A percentile compares a stretch with the other conserved stretches of the same genome.
Conservation (phyloP, 345 rosid genomes). For the Bretschneidera sinensis region DNA sequence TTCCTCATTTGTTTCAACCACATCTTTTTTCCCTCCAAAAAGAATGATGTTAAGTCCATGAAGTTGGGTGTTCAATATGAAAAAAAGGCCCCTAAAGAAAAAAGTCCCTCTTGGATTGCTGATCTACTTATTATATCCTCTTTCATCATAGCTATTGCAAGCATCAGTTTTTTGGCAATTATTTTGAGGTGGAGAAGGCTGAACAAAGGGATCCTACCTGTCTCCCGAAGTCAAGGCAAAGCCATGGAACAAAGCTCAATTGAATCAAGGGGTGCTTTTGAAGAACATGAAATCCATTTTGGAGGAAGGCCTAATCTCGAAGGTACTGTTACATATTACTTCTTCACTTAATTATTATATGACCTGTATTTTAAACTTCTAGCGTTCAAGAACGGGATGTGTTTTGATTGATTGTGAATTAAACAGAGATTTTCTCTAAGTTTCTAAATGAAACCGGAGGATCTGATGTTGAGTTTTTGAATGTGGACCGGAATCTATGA, state of each 20-base stretch:
- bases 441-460: slow-evolving; percentile 41
- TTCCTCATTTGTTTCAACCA: slow-evolving; percentile 48
- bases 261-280: slow-evolving; percentile 21
- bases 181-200: slow-evolving; percentile 55
- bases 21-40: slow-evolving; percentile 38
- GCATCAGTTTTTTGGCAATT: slow-evolving; percentile 35
- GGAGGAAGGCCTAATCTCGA: slow-evolving; percentile 69
- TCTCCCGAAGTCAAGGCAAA: slow-evolving; percentile 28
- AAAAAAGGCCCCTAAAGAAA: slow-evolving; percentile 40
- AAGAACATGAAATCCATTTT: slow-evolving; percentile 56
- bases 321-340: slow-evolving; percentile 37
- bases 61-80: slow-evolving; percentile 30
- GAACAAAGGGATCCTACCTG: slow-evolving; percentile 30
- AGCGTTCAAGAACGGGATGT: not conserved
- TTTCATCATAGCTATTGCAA: slow-evolving; percentile 39
- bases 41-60: slow-evolving; percentile 28
- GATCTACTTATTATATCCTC: slow-evolving; percentile 56
- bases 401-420: slow-evolving; percentile 6
- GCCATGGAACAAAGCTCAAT: slow-evolving; percentile 18
- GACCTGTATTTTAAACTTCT: no score
- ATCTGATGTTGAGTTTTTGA: slow-evolving; percentile 56
- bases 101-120: slow-evolving; percentile 60
- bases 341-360: not conserved
- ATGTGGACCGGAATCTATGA: slow-evolving; percentile 78
- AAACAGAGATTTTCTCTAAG: slow-evolving; percentile 48